A percentile compares a stretch with the other conserved stretches of the same genome.
Evolutionary conservation across 768 basidiomycete species (phyloP).

Genomic region (Austroboletus eburneus): DNA sequence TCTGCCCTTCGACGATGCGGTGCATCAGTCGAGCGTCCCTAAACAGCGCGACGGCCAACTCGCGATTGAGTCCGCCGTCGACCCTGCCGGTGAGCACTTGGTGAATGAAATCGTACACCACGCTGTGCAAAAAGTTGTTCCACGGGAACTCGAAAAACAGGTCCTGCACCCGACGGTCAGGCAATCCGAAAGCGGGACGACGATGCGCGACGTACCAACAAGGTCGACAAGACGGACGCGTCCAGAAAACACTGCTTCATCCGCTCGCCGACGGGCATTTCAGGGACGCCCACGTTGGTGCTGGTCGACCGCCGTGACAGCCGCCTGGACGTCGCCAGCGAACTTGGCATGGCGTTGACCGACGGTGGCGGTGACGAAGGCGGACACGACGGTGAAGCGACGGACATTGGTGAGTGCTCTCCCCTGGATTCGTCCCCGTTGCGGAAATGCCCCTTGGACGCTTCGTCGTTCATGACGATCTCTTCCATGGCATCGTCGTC

Average conservation of each 20-base stretch:
- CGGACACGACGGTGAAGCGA: conserved; percentile 28
- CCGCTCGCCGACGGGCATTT: conserved; percentile 66
- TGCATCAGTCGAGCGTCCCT: conserved; percentile 81
- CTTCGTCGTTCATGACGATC: conserved; percentile 70
- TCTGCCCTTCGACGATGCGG: conserved; percentile 84
- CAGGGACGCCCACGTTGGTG: conserved; percentile 25
- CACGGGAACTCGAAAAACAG: conserved; percentile 94
- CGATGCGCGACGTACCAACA: conserved; percentile 55
- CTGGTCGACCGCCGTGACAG: conserved; percentile 47
- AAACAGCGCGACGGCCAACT: conserved; percentile 80
- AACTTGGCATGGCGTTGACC: conserved; percentile 27
- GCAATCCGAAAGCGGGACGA: background rate
- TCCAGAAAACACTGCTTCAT: conserved; percentile 79
- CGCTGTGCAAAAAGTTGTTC: conserved; percentile 97
- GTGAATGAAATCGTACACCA: conserved; percentile 93
- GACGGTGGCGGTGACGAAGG: conserved; percentile 24
- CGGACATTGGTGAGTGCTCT: too few species aligned
- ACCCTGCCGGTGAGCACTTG: conserved; percentile 90
- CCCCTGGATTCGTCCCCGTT: conserved; percentile 26
- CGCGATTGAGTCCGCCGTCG: conserved; percentile 78
- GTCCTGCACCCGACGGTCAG: conserved; percentile 47
- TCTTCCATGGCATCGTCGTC: conserved; percentile 84
- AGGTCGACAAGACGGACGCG: conserved; percentile 62
- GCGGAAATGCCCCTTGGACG: conserved; percentile 31
- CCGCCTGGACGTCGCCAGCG: conserved; percentile 46